phyloP scores from a whole-genome alignment of 2,329 filamentous ascomycete species.

The Lojkania enalia region DNA sequence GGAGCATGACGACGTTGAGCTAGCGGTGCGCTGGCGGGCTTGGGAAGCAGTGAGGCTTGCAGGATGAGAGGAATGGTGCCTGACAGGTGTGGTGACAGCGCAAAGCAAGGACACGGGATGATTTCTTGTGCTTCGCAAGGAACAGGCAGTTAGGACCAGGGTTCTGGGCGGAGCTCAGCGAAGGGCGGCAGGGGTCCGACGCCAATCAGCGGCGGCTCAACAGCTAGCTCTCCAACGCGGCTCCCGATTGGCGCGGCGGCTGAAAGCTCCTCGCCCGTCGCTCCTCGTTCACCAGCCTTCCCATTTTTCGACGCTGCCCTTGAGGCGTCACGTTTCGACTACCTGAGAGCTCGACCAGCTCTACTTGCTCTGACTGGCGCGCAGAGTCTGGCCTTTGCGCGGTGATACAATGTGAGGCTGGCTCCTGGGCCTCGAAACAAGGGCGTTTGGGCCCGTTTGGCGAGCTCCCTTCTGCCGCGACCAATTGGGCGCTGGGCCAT shows the following conservation, averaged over 20 bases:
- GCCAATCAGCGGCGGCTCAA: constrained; percentile 34
- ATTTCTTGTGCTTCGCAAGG: constrained; percentile 2
- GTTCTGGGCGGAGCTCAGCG: constrained; percentile 14
- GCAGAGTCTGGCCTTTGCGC: not conserved
- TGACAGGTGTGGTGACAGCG: constrained; percentile 19
- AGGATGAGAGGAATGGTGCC: constrained; percentile 13
- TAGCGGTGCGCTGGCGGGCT: constrained; percentile 19
- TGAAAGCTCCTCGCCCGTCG: constrained; percentile 14
- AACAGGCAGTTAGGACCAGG: constrained; percentile 11
- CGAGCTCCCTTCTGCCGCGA: constrained; percentile 14
- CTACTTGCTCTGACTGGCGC: not conserved
- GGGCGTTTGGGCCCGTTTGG: constrained; percentile 31
- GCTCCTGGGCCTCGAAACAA: constrained; percentile 20
- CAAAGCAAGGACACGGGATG: constrained; percentile 3
- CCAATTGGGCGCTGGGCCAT: constrained; percentile 18
- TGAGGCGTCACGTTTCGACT: not conserved
- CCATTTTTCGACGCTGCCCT: constrained; percentile 1
- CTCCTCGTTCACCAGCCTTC: constrained; percentile 1
- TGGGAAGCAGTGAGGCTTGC: constrained; percentile 35
- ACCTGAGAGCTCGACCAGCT: not conserved
- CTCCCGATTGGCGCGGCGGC: constrained; percentile 31
- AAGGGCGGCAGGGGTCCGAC: constrained; percentile 18
- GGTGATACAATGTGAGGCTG: not conserved
- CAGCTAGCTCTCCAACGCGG: constrained; percentile 24
- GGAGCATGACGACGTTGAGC: constrained; percentile 8